Conservation (phyloP, 179 eudicot species). For the Spergularia azorica region DNA sequence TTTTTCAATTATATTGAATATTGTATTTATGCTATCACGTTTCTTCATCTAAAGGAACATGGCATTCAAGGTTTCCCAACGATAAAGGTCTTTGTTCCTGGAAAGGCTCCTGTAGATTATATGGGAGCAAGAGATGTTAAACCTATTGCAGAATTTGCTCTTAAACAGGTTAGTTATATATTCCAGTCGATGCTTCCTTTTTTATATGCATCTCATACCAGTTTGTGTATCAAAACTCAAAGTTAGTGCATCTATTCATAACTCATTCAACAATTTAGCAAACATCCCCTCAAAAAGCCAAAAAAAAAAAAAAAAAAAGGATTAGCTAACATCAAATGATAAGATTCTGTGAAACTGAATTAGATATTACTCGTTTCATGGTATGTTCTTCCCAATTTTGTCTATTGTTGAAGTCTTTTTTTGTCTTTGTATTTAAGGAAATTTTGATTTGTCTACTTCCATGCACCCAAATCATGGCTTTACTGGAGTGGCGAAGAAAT, state of each 20-base stretch:
- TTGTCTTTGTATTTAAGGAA: no score
- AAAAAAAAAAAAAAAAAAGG: no score
- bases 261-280: not conserved
- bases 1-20: not conserved
- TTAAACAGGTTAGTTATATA: slow-evolving; percentile 55
- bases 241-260: not conserved
- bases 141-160: slow-evolving; percentile 74
- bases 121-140: slow-evolving; percentile 85
- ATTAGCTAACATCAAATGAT: no score
- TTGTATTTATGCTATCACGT: slow-evolving; percentile 6
- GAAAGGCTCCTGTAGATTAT: slow-evolving; percentile 77
- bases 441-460: no score
- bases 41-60: slow-evolving; percentile 55
- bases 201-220: not conserved
- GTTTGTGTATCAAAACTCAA: not conserved
- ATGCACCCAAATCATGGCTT: no score
- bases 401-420: no score
- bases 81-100: slow-evolving; percentile 81
- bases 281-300: not conserved
- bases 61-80: slow-evolving; percentile 86
- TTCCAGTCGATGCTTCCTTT: not conserved
- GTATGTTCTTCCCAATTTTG: no score
- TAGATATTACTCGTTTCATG: no score
- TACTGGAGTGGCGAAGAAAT: no score
- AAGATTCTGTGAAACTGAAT: no score